phyloP scores from a whole-genome alignment of 2,329 filamentous ascomycete species.

The Aureobasidium subglaciale region DNA sequence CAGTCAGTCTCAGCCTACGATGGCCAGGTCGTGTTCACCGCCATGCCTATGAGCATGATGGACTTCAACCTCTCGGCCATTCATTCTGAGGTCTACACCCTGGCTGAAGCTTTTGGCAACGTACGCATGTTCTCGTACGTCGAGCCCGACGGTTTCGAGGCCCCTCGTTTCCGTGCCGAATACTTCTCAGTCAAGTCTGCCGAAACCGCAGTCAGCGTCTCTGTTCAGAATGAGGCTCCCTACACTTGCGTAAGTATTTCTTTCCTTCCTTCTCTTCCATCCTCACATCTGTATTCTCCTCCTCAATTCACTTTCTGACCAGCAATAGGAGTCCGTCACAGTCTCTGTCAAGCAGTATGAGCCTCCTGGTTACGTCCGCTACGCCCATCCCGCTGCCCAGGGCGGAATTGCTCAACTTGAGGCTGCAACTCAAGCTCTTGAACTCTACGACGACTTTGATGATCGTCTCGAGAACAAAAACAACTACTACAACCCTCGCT shows the following conservation, averaged over 20 bases:
- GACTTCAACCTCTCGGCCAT: slow-evolving; percentile 18
- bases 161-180: slow-evolving; percentile 25
- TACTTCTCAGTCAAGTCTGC: slow-evolving; percentile 23
- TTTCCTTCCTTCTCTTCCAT: neutral
- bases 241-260: neutral
- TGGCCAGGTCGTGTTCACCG: slow-evolving; percentile 24
- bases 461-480: neutral
- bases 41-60: slow-evolving; percentile 14
- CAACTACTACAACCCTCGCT: neutral
- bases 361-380: neutral
- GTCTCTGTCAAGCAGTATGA: neutral
- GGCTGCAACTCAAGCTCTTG: neutral
- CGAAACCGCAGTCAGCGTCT: slow-evolving; percentile 6
- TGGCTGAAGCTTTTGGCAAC: slow-evolving; percentile 21
- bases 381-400: neutral
- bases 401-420: neutral
- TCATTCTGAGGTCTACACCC: slow-evolving; percentile 13
- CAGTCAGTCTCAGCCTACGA: slow-evolving; percentile 19
- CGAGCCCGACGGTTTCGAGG: slow-evolving; percentile 12
- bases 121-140: slow-evolving; percentile 20
- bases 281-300: neutral
- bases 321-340: neutral
- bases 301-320: neutral
- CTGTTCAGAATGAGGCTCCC: neutral
- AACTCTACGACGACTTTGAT: neutral